These are phyloP conservation scores for Coemansia sp. DNA, from an alignment of 192 early-diverging fungal species.

Conservation along the genomic window DNA sequence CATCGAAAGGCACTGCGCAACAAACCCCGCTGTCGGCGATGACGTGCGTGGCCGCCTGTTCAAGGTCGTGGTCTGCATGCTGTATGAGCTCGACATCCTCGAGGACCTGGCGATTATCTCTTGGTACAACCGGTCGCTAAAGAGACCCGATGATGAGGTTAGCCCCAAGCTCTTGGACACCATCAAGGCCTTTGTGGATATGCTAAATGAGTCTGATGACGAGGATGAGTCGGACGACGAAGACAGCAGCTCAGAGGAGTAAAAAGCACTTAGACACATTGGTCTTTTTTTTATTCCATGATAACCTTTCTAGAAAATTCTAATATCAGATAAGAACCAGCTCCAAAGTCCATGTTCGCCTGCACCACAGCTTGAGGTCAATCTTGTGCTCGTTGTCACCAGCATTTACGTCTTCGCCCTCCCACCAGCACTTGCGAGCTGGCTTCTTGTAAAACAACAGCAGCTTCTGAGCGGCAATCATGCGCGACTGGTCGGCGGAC, in stretches of 20 bases:
- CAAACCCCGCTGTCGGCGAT: constrained; percentile 26
- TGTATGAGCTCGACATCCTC: constrained; percentile 82
- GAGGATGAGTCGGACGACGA: constrained; percentile 60
- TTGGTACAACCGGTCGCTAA: constrained; percentile 69
- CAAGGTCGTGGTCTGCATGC: constrained; percentile 59
- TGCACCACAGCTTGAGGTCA: constrained; percentile 73
- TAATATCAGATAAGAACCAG: constrained; percentile 59
- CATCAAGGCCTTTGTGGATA: constrained; percentile 67
- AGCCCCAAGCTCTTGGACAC: constrained; percentile 56
- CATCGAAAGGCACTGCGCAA: constrained; percentile 58
- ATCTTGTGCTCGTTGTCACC: constrained; percentile 58
- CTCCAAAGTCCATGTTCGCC: constrained; percentile 81
- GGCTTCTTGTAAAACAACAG: constrained; percentile 82
- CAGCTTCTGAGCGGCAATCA: constrained; percentile 76
- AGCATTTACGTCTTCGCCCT: constrained; percentile 69
- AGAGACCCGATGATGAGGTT: constrained; percentile 43
- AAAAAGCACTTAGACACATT: not conserved
- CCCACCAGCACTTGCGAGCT: constrained; percentile 87
- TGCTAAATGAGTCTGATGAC: constrained; percentile 75
- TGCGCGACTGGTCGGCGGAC: constrained; percentile 66
- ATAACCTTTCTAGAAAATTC: constrained; percentile 7
- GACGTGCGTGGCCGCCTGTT: constrained; percentile 60
- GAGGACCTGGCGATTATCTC: constrained; percentile 78
- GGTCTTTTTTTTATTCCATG: constrained; percentile 11
- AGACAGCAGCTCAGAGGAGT: constrained; percentile 16